Base-by-base conservation (phyloP, 1,284 basidiomycete species). In the Ganoderma lucidum region DNA sequence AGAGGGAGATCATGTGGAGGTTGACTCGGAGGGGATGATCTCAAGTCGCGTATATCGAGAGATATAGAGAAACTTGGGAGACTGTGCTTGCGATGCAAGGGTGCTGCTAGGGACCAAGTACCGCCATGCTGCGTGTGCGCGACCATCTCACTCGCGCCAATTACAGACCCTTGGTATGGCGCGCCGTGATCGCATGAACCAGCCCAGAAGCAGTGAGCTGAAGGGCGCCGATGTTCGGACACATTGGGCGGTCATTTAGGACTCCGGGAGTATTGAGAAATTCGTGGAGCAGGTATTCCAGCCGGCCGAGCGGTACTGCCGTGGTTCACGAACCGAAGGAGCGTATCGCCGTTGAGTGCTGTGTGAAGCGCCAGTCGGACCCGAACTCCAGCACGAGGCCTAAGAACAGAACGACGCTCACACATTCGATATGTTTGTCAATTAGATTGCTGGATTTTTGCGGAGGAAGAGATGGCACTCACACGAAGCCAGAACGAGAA, bases 211-310 rank as follows among this genome's bases (percentile, higher is more conserved):
- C n/a, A 30, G 55, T 17, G 15, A 6, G 3, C 56, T 59, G 56
- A 35, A 59, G 10, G 19, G 17, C 3, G 15, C 55, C 19, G 55
- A 19, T 35, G 55, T 56, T 39, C 19, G 56, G 56, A 59, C 32
- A 35, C 6, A 19, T 17, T 59, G 37, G 37, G 32, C 17, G 30
- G 56, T 39, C 56, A 59, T 32, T 37, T 59, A 59, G 37, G 19
- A 10, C 56, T 39, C 37, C 56, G 56, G 56, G 6, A 12, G 53
- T 56, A 56, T 56, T 56, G 53, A 56, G 53, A 17, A 17, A n/a
- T 35, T n/a, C 10, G 6, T 23, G 56, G 56, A 39, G 4, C 23
- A 37, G 17, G 19, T n/a, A 2, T 17, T 37, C 9, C 8, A 4
- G 35, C 9, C 32, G 17, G 32, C 37, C 35, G 35, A 59, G 37